These are phyloP conservation scores for Pseudonectria foliicola DNA, from an alignment of 2,329 filamentous ascomycete species.

Conservation along the genomic window DNA sequence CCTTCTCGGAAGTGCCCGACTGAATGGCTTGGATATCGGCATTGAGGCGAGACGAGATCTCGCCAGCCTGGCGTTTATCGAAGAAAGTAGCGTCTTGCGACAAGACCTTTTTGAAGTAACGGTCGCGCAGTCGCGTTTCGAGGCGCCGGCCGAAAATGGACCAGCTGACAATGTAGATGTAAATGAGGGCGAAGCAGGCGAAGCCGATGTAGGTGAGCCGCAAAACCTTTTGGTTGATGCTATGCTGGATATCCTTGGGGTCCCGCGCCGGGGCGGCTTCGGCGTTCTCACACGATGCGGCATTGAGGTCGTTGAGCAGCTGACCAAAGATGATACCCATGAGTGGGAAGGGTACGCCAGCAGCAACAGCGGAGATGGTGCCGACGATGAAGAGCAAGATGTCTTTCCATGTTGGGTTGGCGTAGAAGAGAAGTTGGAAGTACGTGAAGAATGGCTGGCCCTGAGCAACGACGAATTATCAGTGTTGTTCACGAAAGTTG, in stretches of 20 bases:
- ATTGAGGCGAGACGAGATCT: conserved; percentile 57
- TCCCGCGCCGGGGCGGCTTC: conserved; percentile 14
- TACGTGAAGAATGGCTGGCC: conserved; percentile 28
- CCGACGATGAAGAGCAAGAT: conserved; percentile 35
- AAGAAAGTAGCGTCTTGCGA: conserved; percentile 58
- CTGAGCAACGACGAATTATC: conserved; percentile 7
- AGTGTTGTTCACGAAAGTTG: no score
- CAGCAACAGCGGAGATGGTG: conserved; percentile 41
- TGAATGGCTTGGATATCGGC: conserved; percentile 61
- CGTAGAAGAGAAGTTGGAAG: conserved; percentile 39
- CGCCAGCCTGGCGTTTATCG: conserved; percentile 54
- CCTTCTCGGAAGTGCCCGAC: conserved; percentile 63
- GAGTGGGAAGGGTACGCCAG: conserved; percentile 57
- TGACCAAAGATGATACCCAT: conserved; percentile 59
- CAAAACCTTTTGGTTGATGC: conserved; percentile 52
- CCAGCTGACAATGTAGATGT: conserved; percentile 58
- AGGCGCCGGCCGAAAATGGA: conserved; percentile 56
- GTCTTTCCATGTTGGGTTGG: conserved; percentile 37
- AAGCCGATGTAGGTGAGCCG: conserved; percentile 57
- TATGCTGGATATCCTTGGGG: conserved; percentile 28
- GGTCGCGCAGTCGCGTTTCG: conserved; percentile 53
- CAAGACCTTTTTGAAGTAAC: conserved; percentile 51
- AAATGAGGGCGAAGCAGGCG: conserved; percentile 56
- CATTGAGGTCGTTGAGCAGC: conserved; percentile 55
- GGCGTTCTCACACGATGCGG: conserved; percentile 41